Evolutionary conservation across 2,329 filamentous ascomycete genomes (phyloP), one percentile per base, ranked within the genome.

Genomic region (Pyrenochaeta sp.): DNA sequence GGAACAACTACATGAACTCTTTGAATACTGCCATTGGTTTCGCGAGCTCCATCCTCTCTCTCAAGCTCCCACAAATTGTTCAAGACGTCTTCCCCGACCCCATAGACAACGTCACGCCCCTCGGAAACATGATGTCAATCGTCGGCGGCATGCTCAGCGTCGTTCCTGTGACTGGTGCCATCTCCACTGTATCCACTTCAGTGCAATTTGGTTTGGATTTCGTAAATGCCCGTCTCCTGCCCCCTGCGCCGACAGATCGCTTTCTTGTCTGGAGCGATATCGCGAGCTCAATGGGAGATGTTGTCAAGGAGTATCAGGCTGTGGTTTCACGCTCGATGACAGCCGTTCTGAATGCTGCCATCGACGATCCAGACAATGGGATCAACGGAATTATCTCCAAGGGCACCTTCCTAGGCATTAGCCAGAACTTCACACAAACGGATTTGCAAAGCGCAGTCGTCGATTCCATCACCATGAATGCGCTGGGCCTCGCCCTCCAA

Each of bases 1-100:
- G 46, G 36, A 55, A 51, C 46, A 55, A 55, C 42, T 55, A 55
- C 35, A 50, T 50, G 46, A 50, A 55, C 21, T 18, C 23, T 14
- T 36, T 55, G 27, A 55, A 55, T 23, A 55, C 51, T 4, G 46
- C 51, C n/a, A 41, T 50, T 15, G 36, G 7, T 7, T 55, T 55
- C 20, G 46, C 51, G 5, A n/a, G 46, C 10, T 55, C 51, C 12
- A 55, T 55, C 20, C 15, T 55, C 20, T 33, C 41, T 14, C 37
- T 50, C 5, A 55, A 37, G 17, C 46, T 55, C 6, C 32, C 23
- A 9, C 42, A 46, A 21, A 42, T 50, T 31, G 46, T 55, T 9
- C 9, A 15, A 30, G 46, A 55, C 37, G 20, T 55, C 21, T 55
- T 35, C 29, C 51, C 42, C 12, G 46, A 50, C 20, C 51, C 51